A percentile compares a stretch with the other conserved stretches of the same genome.
These are phyloP conservation scores for Lasiosphaeria ovina DNA, from an alignment of 495 filamentous ascomycete genomes.

Conservation along the genomic window DNA sequence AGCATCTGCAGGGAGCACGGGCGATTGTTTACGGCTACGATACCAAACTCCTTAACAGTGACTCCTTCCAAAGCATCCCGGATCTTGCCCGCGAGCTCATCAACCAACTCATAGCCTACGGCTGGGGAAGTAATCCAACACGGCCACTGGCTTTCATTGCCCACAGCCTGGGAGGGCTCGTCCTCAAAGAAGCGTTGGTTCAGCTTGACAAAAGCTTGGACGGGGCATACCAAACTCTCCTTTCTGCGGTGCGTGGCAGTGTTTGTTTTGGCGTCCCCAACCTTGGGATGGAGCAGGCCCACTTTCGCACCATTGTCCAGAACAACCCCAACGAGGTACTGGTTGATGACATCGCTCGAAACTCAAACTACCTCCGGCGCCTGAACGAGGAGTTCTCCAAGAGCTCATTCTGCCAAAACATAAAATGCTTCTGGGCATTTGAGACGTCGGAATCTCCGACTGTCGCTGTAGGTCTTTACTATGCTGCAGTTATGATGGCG, in stretches of 20 bases:
- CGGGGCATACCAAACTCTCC: constrained; percentile 1
- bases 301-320: constrained; percentile 24
- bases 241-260: constrained; percentile 20
- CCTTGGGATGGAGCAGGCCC: constrained; percentile 27
- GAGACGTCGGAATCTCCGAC: constrained; percentile 21
- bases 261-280: constrained; percentile 34
- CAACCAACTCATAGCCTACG: constrained; percentile 15
- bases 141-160: constrained; percentile 25
- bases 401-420: not conserved
- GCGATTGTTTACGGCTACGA: constrained; percentile 28
- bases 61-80: constrained; percentile 19
- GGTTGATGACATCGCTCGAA: constrained; percentile 5
- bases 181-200: constrained; percentile 22
- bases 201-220: constrained; percentile 12
- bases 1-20: constrained; percentile 9
- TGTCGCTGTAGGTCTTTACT: constrained; percentile 9
- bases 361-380: constrained; percentile 16
- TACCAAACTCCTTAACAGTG: constrained; percentile 11
- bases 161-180: constrained; percentile 27
- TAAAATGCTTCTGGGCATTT: constrained; percentile 15
- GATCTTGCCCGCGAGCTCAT: constrained; percentile 20
- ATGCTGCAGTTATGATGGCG: not conserved
- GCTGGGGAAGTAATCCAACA: constrained; percentile 2
- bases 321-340: constrained; percentile 21
- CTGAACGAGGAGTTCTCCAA: constrained; percentile 18